Evolutionary conservation across 2,329 filamentous ascomycete species (phyloP), one percentile per base, ranked within the genome.

Genomic region (Fusarium beomiforme): DNA sequence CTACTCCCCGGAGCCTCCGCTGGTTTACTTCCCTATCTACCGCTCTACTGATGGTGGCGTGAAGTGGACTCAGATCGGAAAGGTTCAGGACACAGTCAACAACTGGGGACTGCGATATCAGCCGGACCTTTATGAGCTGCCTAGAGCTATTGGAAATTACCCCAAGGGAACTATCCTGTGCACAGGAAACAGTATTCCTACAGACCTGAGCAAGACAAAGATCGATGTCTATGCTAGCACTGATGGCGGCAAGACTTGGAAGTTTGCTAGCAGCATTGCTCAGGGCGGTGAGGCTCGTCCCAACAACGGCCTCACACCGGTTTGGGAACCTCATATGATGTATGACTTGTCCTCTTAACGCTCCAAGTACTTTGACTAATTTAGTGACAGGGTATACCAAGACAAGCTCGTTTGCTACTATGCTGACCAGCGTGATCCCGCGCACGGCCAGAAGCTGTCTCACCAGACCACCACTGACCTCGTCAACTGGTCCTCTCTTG

Each of bases 311-410:
- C 78, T 89, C 42, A 91, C 89, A 0, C 90, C 91, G 1, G 88
- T 93, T n/a, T 93, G 91, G 91, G 92, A 93, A 78, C 91, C 91
- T 1, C 92, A 91, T 78, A 80, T 93, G 57, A 77, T 89, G 77
- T 80, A 69, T 73, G n/a, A n/a, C n/a, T n/a, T n/a, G 77, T 47
- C 7, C 6, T 11, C 21, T 7, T 8, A 11, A 1, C 3, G 9
- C 14, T 3, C 1, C 5, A 3, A 21, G 4, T 7, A 23, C 1
- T 2, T 19, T 9, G 1, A 42, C 66, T 72, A 29, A 74, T 19
- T 19, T 8, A 6, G 13, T 1, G 9, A 13, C 6, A 85, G 86
- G 77, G 81, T 86, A 31, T 85, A 89, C 75, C 80, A 91, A 50
- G 84, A 87, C 57, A 82, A 87, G 49, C 80, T 93, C 13, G 85